phyloP scores from a whole-genome alignment of 2,329 filamentous ascomycete genomes.

The Fusarium caatingaense region DNA sequence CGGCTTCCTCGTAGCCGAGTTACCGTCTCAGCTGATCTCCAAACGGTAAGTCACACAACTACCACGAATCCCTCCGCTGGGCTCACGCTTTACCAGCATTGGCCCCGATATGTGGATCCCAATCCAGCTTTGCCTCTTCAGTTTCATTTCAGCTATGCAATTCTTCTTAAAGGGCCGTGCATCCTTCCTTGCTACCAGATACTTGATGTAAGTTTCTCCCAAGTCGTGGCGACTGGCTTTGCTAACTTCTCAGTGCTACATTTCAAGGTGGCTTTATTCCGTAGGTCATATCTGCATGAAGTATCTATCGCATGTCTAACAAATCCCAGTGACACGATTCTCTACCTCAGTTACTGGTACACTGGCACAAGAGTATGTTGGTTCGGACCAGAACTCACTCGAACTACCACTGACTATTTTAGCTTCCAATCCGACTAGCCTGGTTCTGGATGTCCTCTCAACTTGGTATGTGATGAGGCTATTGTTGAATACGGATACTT shows the following conservation, averaged over 20 bases:
- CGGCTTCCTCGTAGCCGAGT: constrained; percentile 25
- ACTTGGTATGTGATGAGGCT: background rate
- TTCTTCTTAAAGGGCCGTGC: constrained; percentile 49
- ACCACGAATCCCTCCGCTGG: accelerated
- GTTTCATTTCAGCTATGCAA: constrained; percentile 49
- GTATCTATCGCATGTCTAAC: background rate
- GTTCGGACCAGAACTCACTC: background rate
- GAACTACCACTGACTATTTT: background rate
- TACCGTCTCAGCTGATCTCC: constrained; percentile 16
- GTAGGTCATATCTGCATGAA: background rate
- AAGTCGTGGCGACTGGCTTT: background rate
- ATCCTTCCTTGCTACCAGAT: constrained; percentile 47
- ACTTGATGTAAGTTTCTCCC: background rate
- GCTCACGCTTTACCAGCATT: constrained; percentile 26
- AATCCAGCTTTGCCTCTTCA: constrained; percentile 56
- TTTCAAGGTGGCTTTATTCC: background rate
- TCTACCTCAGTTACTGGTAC: background rate
- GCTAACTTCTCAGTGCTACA: background rate
- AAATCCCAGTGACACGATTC: background rate
- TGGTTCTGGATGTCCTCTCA: background rate
- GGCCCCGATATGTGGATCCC: constrained; percentile 64
- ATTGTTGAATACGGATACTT: background rate
- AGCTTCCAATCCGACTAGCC: background rate
- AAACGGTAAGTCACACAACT: constrained; percentile 6
- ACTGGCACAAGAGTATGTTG: background rate